Base-by-base conservation (phyloP, 1,284 basidiomycete species). In the Ustilago loliicola region DNA sequence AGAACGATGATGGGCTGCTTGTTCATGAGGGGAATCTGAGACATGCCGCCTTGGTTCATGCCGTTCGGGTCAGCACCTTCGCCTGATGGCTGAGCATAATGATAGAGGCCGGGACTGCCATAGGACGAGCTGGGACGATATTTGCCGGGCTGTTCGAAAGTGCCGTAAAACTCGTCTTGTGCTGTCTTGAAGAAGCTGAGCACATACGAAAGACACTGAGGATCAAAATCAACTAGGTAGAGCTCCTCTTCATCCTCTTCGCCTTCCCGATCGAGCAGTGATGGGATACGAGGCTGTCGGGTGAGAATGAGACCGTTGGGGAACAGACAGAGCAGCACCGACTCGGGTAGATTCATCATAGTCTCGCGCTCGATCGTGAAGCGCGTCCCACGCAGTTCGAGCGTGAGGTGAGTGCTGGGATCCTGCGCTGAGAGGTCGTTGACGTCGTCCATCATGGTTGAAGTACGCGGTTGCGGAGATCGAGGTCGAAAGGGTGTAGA, bases 1-100 rank as follows among this genome's bases (percentile, higher is more conserved):
- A 99, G 91, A 30, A 99, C 96, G 79, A 99, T 99, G 86, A 99
- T 97, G 42, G 97, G 95, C 87, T 99, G 97, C 88, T 98, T 98
- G 60, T 92, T 91, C 68, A 98, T 90, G 48, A 99, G 89, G 0
- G 96, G 96, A 42, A 78, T 74, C 56, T 81, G 72, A 19, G 81
- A 81, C 36, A 71, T 90, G 52, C 66, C 65, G 53, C 66, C 76
- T 34, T 61, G 63, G 54, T 79, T 79, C 59, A 74, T 50, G 63
- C 59, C 38, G 64, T 80, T 65, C 89, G 88, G 15, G 89, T 88
- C 19, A 90, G 89, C 0, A 19, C 67, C 73, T n/a, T 75, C 77
- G 15, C 69, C 69, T 13, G 66, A 69, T 27, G 62, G 32, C 36
- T 75, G 72, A 10, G 69, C 51, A 36, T 66, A 72, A 15, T 65